A percentile compares a stretch with the other conserved stretches of the same genome.
Conservation (phyloP, 352 stramenopile genomes). For the Globisporangium carolinianum region DNA sequence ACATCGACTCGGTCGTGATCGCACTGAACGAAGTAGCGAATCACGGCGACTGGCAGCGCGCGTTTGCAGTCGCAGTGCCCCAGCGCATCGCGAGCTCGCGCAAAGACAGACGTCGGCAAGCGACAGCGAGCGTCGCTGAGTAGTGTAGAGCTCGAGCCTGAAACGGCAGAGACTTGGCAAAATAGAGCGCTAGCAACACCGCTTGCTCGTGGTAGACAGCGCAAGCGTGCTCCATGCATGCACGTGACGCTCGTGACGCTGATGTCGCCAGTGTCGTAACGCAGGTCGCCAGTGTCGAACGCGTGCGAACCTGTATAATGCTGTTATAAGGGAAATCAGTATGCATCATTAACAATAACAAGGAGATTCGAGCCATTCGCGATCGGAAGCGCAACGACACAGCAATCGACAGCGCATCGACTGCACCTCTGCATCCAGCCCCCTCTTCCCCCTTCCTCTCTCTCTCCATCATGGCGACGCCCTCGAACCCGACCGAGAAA, state of each 20-base stretch:
- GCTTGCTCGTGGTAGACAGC: too few relatives aligned
- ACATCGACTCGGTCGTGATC: slow-evolving; percentile 74
- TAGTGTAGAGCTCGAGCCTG: not conserved
- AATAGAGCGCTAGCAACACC: not conserved
- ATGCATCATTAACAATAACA: too few relatives aligned
- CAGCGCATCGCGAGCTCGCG: slow-evolving; percentile 28
- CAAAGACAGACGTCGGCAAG: slow-evolving; percentile 6
- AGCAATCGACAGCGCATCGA: not conserved
- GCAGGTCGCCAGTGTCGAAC: too few relatives aligned
- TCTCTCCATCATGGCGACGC: slow-evolving; percentile 26
- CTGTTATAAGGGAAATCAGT: too few relatives aligned
- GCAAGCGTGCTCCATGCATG: too few relatives aligned
- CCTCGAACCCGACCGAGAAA: slow-evolving; percentile 62
- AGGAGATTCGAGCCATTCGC: too few relatives aligned
- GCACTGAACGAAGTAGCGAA: slow-evolving; percentile 68
- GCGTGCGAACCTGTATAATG: too few relatives aligned
- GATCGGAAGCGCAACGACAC: too few relatives aligned
- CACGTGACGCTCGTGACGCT: too few relatives aligned
- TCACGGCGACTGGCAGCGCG: slow-evolving; percentile 51
- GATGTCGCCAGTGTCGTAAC: too few relatives aligned
- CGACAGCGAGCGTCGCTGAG: not conserved
- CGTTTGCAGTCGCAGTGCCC: slow-evolving; percentile 50
- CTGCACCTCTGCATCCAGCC: slow-evolving; percentile 3
- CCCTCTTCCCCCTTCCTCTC: slow-evolving; percentile 3
- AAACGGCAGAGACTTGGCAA: not conserved